These are phyloP conservation scores for Lycium ferocissimum DNA, from an alignment of 257 asterid genomes.

Conservation along the genomic window DNA sequence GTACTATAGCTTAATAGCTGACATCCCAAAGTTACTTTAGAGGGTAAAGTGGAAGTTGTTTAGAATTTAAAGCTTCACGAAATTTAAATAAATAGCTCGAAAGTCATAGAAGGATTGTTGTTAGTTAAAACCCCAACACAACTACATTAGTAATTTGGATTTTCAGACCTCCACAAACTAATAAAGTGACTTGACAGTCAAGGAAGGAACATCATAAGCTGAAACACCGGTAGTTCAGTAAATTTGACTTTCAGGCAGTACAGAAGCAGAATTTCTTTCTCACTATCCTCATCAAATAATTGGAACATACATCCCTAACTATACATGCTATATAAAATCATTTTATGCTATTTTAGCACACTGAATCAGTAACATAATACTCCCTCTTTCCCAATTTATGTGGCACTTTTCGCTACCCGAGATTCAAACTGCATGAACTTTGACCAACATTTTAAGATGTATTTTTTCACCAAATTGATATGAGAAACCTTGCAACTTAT, in stretches of 20 bases:
- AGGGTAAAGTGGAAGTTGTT: background rate
- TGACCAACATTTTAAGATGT: no score
- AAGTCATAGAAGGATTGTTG: background rate
- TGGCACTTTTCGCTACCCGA: no score
- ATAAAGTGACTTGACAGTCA: background rate
- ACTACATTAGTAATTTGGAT: background rate
- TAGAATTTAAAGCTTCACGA: background rate
- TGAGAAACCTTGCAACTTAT: no score
- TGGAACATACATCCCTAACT: background rate
- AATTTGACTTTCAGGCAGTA: slow-evolving; percentile 6
- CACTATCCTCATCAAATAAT: background rate
- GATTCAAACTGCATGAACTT: no score
- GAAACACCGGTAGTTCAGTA: background rate
- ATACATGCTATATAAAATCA: background rate
- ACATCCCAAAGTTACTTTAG: background rate
- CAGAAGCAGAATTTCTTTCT: background rate
- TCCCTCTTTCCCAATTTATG: no score
- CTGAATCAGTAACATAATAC: background rate
- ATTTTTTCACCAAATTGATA: no score
- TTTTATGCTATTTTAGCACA: background rate
- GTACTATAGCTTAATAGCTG: background rate
- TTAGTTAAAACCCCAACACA: background rate
- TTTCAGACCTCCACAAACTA: background rate
- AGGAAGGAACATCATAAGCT: background rate
- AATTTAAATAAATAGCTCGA: background rate